These are phyloP conservation scores for Lycium barbarum DNA, from an alignment of 257 asterid genomes.

Conservation along the genomic window DNA sequence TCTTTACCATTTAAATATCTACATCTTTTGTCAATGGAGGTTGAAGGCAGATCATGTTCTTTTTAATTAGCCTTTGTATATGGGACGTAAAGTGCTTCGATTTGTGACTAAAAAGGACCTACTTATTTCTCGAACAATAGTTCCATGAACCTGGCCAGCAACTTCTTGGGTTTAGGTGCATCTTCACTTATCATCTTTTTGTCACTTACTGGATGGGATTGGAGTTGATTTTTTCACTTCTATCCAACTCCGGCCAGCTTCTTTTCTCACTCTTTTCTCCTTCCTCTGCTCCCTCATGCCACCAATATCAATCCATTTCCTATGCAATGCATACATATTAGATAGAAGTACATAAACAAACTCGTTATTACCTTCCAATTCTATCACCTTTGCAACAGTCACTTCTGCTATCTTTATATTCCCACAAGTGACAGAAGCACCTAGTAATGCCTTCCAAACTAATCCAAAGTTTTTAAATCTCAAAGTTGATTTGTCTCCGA, in stretches of 20 bases:
- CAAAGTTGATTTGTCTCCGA: neutral
- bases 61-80: no score
- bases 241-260: no score
- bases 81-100: no score
- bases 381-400: constrained; percentile 60
- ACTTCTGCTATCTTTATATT: constrained; percentile 47
- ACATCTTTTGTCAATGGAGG: no score
- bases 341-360: constrained; percentile 62
- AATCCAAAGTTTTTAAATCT: constrained; percentile 52
- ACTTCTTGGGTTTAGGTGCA: neutral
- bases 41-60: no score
- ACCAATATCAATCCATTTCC: no score
- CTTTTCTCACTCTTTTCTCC: no score
- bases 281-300: no score
- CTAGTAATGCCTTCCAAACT: constrained; percentile 71
- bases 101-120: no score
- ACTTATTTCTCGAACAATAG: neutral
- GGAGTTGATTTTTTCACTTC: no score
- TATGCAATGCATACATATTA: constrained; percentile 37
- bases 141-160: neutral
- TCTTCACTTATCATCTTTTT: neutral
- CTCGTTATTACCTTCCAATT: constrained; percentile 59
- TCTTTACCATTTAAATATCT: no score
- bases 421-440: constrained; percentile 59
- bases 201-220: constrained; percentile 25